These are phyloP conservation scores for Astrothelium macrocarpum DNA, from an alignment of 495 filamentous ascomycete species.

Conservation along the genomic window DNA sequence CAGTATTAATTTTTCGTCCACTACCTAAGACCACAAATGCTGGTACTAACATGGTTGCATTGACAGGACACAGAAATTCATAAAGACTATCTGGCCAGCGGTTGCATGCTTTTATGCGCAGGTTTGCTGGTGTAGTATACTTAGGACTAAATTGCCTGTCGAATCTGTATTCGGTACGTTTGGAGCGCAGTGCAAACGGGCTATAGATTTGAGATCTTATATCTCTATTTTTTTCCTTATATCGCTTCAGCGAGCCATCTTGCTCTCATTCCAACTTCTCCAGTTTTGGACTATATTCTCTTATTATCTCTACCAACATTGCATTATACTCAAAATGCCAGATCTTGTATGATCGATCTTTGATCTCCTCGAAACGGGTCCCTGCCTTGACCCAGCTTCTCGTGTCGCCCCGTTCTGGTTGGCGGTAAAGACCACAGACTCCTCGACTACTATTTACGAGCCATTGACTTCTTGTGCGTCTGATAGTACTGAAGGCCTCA, in stretches of 20 bases:
- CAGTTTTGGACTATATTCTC: neutral
- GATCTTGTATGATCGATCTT: constrained; percentile 23
- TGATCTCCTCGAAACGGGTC: constrained; percentile 28
- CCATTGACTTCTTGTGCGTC: constrained; percentile 15
- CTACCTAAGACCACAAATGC: neutral
- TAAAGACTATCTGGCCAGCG: neutral
- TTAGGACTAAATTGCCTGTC: neutral
- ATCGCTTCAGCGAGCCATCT: neutral
- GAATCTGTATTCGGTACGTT: neutral
- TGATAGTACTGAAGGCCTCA: constrained; percentile 6
- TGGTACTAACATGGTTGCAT: neutral
- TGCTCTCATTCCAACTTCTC: neutral
- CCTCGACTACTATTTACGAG: constrained; percentile 31
- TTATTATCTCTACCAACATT: constrained; percentile 24
- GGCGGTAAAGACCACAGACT: constrained; percentile 26
- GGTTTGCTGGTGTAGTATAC: neutral
- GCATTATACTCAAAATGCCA: constrained; percentile 32
- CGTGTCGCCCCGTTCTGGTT: constrained; percentile 21
- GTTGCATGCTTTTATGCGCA: neutral
- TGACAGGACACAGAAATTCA: neutral
- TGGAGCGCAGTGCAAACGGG: neutral
- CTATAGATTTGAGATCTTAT: neutral
- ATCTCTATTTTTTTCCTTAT: neutral
- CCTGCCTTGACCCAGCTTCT: constrained; percentile 18
- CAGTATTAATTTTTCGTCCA: neutral